These are phyloP conservation scores for Diospyros kaki DNA, from an alignment of 148 eudicot genomes.

Conservation along the genomic window DNA sequence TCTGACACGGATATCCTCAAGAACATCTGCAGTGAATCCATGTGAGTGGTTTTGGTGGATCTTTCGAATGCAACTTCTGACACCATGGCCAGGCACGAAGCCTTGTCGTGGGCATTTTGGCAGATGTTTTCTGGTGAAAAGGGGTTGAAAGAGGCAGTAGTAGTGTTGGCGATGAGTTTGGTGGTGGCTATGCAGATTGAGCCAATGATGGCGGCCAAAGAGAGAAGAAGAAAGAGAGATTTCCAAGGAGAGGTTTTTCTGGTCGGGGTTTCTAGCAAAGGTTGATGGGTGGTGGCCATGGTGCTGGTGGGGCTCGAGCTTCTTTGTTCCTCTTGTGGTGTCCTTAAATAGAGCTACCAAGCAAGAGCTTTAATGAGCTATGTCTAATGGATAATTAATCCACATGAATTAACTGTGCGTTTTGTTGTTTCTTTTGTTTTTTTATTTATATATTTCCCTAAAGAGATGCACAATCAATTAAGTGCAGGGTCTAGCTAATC, in stretches of 20 bases:
- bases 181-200: conserved; percentile 11
- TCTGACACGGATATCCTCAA: conserved; percentile 8
- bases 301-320: background rate
- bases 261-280: conserved; percentile 20
- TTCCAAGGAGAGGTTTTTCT: conserved; percentile 9
- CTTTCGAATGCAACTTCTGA: conserved; percentile 13
- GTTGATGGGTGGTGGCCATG: conserved; percentile 18
- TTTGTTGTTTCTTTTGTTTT: no score
- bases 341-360: conserved; percentile 6
- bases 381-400: background rate
- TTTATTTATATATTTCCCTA: no score
- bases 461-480: no score
- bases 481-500: no score
- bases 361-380: no score
- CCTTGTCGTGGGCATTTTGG: conserved; percentile 13
- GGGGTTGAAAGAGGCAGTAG: background rate
- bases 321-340: background rate
- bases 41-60: background rate
- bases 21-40: conserved; percentile 14
- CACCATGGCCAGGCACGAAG: conserved; percentile 19
- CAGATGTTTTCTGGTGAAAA: conserved; percentile 10
- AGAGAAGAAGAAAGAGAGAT: conserved; percentile 5
- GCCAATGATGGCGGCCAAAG: conserved; percentile 16
- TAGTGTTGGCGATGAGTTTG: background rate
- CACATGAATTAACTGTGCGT: no score